A percentile compares a stretch with the other conserved stretches of the same genome.
phyloP scores from a whole-genome alignment of 495 filamentous ascomycete species.

The Lophium mytilinum region DNA sequence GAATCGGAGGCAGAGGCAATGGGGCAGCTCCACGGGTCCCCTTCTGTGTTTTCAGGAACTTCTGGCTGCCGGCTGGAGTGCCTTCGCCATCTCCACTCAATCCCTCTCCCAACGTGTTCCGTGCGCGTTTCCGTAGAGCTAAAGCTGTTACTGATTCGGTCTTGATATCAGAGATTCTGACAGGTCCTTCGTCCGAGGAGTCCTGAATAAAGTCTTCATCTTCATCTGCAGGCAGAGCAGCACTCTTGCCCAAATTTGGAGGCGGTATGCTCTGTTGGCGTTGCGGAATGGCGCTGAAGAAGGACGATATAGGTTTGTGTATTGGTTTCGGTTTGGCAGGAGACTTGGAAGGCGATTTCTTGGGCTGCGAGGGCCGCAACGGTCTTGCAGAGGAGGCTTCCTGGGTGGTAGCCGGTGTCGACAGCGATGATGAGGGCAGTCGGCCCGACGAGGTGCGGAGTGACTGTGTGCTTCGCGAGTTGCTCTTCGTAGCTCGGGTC shows the following conservation, averaged over 20 bases:
- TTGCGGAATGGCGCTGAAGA: conserved; percentile 35
- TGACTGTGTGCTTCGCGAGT: background rate
- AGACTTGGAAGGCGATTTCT: conserved; percentile 15
- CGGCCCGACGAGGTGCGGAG: conserved; percentile 2
- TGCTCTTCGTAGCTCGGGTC: background rate
- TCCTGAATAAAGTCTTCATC: conserved; percentile 41
- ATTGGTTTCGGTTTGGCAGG: conserved; percentile 19
- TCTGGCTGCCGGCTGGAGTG: conserved; percentile 25
- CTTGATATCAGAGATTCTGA: conserved; percentile 5
- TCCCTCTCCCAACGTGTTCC: conserved; percentile 2
- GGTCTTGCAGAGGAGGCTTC: background rate
- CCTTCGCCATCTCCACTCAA: background rate
- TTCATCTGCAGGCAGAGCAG: conserved; percentile 14
- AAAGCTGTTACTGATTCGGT: conserved; percentile 15
- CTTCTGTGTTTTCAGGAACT: conserved; percentile 31
- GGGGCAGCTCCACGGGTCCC: conserved; percentile 18
- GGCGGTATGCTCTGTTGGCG: conserved; percentile 22
- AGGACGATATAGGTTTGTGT: conserved; percentile 35
- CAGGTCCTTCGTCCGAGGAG: conserved; percentile 25
- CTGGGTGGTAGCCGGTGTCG: background rate
- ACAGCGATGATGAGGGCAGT: background rate
- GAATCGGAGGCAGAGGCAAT: conserved; percentile 7
- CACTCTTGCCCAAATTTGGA: conserved; percentile 26
- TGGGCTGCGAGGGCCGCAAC: background rate
- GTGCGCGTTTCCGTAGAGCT: conserved; percentile 26